Evolutionary conservation across 2,329 filamentous ascomycete species (phyloP), one percentile per base, ranked within the genome.

Genomic region (Cadophora luteo-olivacea): DNA sequence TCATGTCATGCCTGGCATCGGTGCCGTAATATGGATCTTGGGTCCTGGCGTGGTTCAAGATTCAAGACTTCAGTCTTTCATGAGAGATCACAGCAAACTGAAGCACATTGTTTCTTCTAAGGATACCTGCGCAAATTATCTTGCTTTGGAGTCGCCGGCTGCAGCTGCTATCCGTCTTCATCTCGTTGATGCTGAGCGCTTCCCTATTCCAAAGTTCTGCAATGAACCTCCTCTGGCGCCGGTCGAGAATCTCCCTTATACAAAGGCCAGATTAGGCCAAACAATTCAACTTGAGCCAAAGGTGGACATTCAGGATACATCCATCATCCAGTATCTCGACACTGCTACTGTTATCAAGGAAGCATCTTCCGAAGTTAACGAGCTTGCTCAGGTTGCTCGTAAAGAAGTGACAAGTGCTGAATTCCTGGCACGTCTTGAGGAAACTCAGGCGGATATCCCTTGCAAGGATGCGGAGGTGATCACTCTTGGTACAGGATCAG

Each of bases 401-500:
- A 69, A 71, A 2, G 75, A 77, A 67, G 76, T 84, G 0, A 77
- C 76, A 0, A 79, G 82, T 14, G 77, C 81, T 0, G 80, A 80
- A 2, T 86, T 91, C 69, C 77, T 84, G 22, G 78, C 77, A 64
- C 81, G 75, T 79, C 83, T 89, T 2, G 81, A 85, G 36, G 78
- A 83, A 52, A 79, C 84, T 14, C 87, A 90, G 71, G 80, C 85
- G n/a, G 86, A 89, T 69, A 86, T 97, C 1, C 91, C 92, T 2
- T 87, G 88, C 72, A 85, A 87, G 41, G 90, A 97, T 74, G 88
- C 91, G 0, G 94, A 97, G 79, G 88, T 99, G 61, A 91, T 94
- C 49, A 89, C 94, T 0, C 86, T 99, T 0, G 96, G 96, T 6
- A 99, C 96, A 2, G 96, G 96, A 9, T 98, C 95, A 3, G 92